Conservation (phyloP, 1,139 yeast genomes). For the Geotrichum restrictum region DNA sequence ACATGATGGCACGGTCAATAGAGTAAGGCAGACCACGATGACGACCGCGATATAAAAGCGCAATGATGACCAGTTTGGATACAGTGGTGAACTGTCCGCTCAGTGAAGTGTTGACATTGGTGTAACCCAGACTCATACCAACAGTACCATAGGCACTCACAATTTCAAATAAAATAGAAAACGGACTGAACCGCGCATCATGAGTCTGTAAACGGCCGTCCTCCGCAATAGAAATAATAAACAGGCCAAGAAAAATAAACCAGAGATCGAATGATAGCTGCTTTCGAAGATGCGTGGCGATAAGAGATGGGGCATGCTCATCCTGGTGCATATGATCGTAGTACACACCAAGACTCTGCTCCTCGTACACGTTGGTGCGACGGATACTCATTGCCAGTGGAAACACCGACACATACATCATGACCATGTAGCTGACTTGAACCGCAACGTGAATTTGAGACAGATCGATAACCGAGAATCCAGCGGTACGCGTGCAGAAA, state of each 20-base stretch:
- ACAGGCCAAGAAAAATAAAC: conserved; percentile 84
- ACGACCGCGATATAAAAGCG: conserved; percentile 89
- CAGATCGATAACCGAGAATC: conserved; percentile 69
- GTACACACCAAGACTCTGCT: conserved; percentile 87
- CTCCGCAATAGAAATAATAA: conserved; percentile 82
- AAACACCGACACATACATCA: conserved; percentile 96
- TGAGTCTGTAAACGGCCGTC: conserved; percentile 53
- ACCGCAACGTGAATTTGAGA: conserved; percentile 79
- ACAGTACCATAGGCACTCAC: conserved; percentile 96
- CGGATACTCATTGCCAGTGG: conserved; percentile 95
- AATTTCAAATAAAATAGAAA: conserved; percentile 76
- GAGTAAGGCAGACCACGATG: conserved; percentile 96
- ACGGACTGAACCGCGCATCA: conserved; percentile 56
- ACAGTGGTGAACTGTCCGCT: conserved; percentile 65
- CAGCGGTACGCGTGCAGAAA: conserved; percentile 90
- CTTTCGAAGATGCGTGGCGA: conserved; percentile 83
- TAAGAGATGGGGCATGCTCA: conserved; percentile 46
- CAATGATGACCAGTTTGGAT: conserved; percentile 79
- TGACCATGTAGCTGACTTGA: conserved; percentile 86
- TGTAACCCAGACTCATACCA: conserved; percentile 83
- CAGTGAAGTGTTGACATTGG: conserved; percentile 62
- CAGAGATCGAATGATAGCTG: conserved; percentile 93
- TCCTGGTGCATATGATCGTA: conserved; percentile 41
- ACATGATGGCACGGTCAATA: conserved; percentile 87
- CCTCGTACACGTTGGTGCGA: conserved; percentile 95